Percentiles rank a stretch among this genome's conserved stretches.
These are phyloP conservation scores for Obelidium mucronatum DNA, from an alignment of 192 early-diverging fungal species.

Conservation along the genomic window DNA sequence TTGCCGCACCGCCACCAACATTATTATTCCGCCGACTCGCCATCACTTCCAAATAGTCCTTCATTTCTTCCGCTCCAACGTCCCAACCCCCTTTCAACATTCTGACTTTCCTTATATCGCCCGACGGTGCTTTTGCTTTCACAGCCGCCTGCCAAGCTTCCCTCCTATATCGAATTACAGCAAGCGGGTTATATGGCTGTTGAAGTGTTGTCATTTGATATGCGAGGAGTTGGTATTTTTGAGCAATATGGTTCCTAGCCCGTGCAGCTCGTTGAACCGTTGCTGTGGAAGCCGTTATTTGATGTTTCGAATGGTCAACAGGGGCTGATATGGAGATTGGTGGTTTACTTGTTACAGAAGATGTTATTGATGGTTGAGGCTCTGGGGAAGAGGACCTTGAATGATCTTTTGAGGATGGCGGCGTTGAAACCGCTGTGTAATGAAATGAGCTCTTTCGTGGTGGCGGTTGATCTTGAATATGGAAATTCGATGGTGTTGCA, in stretches of 20 bases:
- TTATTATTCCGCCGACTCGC: background rate
- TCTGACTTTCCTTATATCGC: conserved; percentile 17
- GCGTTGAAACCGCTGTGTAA: background rate
- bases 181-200: conserved; percentile 27
- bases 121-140: conserved; percentile 5
- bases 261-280: conserved; percentile 11
- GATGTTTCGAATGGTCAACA: background rate
- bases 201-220: background rate
- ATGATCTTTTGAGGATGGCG: background rate
- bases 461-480: background rate
- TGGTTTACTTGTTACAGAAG: background rate
- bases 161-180: conserved; percentile 30
- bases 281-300: background rate
- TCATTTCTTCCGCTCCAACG: conserved; percentile 10
- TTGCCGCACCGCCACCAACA: background rate
- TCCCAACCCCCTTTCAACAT: conserved; percentile 22
- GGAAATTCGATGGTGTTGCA: background rate
- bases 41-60: background rate
- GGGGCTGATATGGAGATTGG: background rate
- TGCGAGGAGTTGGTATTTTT: background rate
- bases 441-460: conserved; percentile 1
- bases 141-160: conserved; percentile 38
- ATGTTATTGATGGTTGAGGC: no score
- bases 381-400: no score
- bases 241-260: background rate